These are phyloP conservation scores for Hirsutella rhossiliensis DNA, from an alignment of 2,329 filamentous ascomycete species.

Conservation along the genomic window DNA sequence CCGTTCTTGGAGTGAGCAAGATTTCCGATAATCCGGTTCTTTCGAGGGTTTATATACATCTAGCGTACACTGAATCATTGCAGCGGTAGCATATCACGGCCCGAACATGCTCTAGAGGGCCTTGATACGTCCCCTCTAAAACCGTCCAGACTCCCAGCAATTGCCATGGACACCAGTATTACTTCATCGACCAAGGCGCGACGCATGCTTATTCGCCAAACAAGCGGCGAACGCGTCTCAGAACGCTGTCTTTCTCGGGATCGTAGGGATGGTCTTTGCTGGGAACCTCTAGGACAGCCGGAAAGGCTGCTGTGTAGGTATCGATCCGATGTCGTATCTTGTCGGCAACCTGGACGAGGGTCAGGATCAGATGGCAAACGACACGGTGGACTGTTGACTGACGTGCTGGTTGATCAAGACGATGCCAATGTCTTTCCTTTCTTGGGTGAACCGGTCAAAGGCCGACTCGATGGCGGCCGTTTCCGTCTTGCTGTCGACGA, in stretches of 20 bases:
- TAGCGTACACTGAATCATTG: no score
- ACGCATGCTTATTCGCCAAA: slow-evolving; percentile 50
- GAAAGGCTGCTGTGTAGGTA: slow-evolving; percentile 86
- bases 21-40: no score
- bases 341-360: slow-evolving; percentile 63
- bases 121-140: no score
- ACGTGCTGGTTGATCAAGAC: slow-evolving; percentile 97
- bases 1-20: no score
- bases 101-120: no score
- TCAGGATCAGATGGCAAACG: slow-evolving; percentile 8
- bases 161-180: no score
- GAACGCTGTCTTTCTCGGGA: slow-evolving; percentile 94
- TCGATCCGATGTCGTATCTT: slow-evolving; percentile 86
- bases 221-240: slow-evolving; percentile 65
- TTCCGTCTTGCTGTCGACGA: slow-evolving; percentile 91
- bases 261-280: slow-evolving; percentile 99
- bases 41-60: no score
- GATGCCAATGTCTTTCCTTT: slow-evolving; percentile 94
- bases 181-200: neutral
- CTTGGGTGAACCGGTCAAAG: slow-evolving; percentile 77
- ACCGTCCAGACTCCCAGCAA: no score
- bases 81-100: no score
- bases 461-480: slow-evolving; percentile 76
- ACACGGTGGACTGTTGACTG: slow-evolving; percentile 16
- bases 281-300: slow-evolving; percentile 90